phyloP scores from a whole-genome alignment of 2,329 filamentous ascomycete species.

The Tolypocladium inflatum region DNA sequence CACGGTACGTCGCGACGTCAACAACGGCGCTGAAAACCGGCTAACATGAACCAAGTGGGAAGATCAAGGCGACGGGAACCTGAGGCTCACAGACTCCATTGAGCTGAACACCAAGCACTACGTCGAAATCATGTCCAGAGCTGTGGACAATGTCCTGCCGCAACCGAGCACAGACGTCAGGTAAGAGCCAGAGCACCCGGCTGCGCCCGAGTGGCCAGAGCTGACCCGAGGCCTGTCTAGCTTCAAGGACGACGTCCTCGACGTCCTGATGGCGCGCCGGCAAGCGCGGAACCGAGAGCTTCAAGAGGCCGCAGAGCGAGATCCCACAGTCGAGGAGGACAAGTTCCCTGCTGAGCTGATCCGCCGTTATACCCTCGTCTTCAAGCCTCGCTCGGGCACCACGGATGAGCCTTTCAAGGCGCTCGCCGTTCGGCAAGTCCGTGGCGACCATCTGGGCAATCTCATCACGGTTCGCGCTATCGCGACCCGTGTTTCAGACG shows the following conservation, averaged over 20 bases:
- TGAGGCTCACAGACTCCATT: slow-evolving; percentile 73
- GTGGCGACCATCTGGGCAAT: slow-evolving; percentile 84
- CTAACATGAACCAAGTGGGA: slow-evolving; percentile 53
- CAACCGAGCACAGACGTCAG: slow-evolving; percentile 66
- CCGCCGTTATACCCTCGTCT: slow-evolving; percentile 88
- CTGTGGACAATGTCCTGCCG: slow-evolving; percentile 81
- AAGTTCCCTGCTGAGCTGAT: slow-evolving; percentile 89
- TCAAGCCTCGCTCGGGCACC: slow-evolving; percentile 78
- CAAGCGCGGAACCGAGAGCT: slow-evolving; percentile 77
- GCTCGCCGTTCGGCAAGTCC: slow-evolving; percentile 85
- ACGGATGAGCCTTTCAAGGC: slow-evolving; percentile 53
- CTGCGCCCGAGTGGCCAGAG: background rate
- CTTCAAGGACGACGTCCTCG: slow-evolving; percentile 95
- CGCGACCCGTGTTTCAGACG: slow-evolving; percentile 88
- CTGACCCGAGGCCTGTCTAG: slow-evolving; percentile 27
- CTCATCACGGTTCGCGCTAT: slow-evolving; percentile 94
- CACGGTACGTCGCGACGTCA: slow-evolving; percentile 41
- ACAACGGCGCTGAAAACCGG: background rate
- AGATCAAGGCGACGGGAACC: slow-evolving; percentile 54
- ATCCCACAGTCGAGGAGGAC: slow-evolving; percentile 57
- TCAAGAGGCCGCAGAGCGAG: slow-evolving; percentile 54
- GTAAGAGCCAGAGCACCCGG: slow-evolving; percentile 32
- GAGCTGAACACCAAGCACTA: slow-evolving; percentile 92
- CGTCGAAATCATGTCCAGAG: slow-evolving; percentile 80
- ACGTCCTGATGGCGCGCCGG: slow-evolving; percentile 91